Evolutionary conservation across 257 asterid genomes (phyloP), one percentile per base, ranked within the genome.

Genomic region (Nicotiana paniculata): DNA sequence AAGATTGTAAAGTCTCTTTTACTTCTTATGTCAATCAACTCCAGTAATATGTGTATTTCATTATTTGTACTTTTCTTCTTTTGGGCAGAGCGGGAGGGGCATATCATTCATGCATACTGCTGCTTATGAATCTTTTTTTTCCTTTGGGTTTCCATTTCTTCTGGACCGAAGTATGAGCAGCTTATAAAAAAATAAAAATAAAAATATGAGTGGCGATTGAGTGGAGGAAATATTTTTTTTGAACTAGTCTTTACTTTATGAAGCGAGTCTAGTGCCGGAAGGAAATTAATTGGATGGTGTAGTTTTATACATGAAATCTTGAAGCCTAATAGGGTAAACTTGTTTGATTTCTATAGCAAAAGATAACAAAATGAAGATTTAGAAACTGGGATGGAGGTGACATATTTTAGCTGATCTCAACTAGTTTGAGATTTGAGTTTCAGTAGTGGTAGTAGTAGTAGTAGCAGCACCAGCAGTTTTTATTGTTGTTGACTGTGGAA

Each of bases 1-100:
- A 88, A 79, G 89, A 94, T 65, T 82, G 98, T 94, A 89, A 88
- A 55, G 83, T 79, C 74, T 65, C 79, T 57, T 30, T 74, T 77
- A 79, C 67, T 17, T 10, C 35, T 74, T 74, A 24, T 54, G 24
- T 28, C 4, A 54, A 5, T 84, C 13, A n/a, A 11, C 46, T 65
- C 30, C 24, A 32, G 8, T 18, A 63, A 5, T 37, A 4, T 16
- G 15, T 35, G n/a, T 28, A 9, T 17, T 80, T 81, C 9, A 33
- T 30, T 30, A 30, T 3, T 55, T 48, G 13, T 62, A 9, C 8
- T 67, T 18, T 18, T 48, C 37, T 48, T 57, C 17, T 16, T 37
- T 51, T 32, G 35, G 5, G 35, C 35, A 32, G 4, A 32, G 33
- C 33, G 33, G 24, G 28, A 18, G 55, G 28, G n/a, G 16, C 17